Base-by-base conservation (phyloP, 75 land plant genomes). In the Pinus taeda region DNA sequence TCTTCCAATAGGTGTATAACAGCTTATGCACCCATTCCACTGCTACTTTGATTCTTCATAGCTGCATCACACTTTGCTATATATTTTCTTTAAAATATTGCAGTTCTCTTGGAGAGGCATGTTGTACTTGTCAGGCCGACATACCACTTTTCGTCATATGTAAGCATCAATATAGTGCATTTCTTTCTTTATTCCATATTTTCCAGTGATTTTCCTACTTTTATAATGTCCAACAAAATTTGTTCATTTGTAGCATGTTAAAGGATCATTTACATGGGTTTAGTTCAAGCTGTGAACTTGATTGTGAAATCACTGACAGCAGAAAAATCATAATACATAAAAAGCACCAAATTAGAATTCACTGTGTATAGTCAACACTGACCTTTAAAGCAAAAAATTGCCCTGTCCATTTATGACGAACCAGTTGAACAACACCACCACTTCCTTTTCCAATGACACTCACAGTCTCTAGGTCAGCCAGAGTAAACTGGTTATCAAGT, bases 391-490 rank as follows among this genome's bases (percentile, higher is more conserved):
- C 94, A 84, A 80, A 92, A 11, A 85, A 71, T 63, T 78, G 71
- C 15, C 90, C 84, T 12, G 78, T 75, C 88, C 86, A 87, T 75
- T 92, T 92, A 76, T 92, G 90, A 11, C 82, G 88, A 42, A 92
- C 94, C 49, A 92, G 88, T 69, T 90, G 94, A 73, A 92, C 94
- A 72, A 90, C 86, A 4, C 92, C 94, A 60, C 94, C 84, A 80
- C 83, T 86, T 57, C 94, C 94, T 77, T 90, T 90, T 20, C 94
- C 94, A 57, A 92, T 82, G 53, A 92, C 94, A 69, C 80, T 90
- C 17, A 92, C 78, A 14, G 84, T 70, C 79, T 92, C 94, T 57
- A 92, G 76, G 73, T 92, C 94, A 75, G 87, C 92, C 84, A 88
- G 74, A 21, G 84, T 76, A 65, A 90, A 76, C n/a, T 89, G 86